These are phyloP conservation scores for Trichosporon inkin DNA, from an alignment of 1,284 basidiomycete species.

Conservation along the genomic window DNA sequence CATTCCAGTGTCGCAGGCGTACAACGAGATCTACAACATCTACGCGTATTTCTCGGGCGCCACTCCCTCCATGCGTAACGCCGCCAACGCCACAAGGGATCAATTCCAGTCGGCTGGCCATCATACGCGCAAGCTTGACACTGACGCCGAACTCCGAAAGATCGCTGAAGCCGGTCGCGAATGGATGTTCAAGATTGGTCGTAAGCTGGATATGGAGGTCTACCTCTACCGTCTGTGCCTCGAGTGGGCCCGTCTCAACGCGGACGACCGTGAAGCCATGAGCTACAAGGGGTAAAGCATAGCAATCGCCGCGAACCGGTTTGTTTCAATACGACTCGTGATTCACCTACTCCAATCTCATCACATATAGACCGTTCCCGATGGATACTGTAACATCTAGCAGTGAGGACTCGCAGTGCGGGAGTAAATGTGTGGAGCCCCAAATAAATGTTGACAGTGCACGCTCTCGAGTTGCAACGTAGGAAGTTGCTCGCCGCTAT, in stretches of 20 bases:
- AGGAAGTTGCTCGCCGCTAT: not conserved
- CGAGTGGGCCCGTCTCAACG: conserved; percentile 79
- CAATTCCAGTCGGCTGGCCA: conserved; percentile 41
- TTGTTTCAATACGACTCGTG: not conserved
- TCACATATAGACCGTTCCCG: not conserved
- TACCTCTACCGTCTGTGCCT: conserved; percentile 82
- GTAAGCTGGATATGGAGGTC: conserved; percentile 81
- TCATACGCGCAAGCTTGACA: conserved; percentile 56
- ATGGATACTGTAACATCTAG: conserved; percentile 6
- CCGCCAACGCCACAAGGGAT: conserved; percentile 52
- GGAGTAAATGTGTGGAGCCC: not conserved
- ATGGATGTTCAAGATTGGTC: conserved; percentile 78
- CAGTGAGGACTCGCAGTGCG: not conserved
- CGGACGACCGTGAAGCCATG: conserved; percentile 75
- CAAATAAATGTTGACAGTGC: not conserved
- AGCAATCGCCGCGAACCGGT: too few relatives aligned
- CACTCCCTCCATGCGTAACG: conserved; percentile 58
- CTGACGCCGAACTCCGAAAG: conserved; percentile 67
- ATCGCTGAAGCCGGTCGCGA: conserved; percentile 82
- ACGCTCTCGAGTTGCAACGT: not conserved
- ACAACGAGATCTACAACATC: conserved; percentile 87
- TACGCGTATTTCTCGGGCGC: conserved; percentile 84
- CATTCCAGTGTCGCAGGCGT: conserved; percentile 79
- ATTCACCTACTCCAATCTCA: not conserved
- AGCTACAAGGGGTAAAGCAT: conserved; percentile 34